These are phyloP conservation scores for Wickerhamiella lipophila DNA, from an alignment of 805 yeast species.

Conservation along the genomic window DNA sequence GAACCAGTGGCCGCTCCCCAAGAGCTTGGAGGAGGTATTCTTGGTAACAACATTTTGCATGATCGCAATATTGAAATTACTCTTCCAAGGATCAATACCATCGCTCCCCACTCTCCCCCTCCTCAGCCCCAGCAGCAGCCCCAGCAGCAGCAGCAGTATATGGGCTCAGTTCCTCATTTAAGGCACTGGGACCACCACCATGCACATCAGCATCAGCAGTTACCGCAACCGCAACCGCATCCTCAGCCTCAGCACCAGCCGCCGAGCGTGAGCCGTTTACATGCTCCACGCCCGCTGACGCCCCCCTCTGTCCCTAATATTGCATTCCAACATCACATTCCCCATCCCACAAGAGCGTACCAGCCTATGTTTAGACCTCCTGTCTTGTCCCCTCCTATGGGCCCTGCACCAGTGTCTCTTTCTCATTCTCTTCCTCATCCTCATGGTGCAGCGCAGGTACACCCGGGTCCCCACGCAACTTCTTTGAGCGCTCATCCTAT, in stretches of 20 bases:
- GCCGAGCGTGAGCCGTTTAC: neutral
- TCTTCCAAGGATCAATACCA: neutral
- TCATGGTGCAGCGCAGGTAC: too few relatives aligned
- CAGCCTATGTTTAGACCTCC: slow-evolving; percentile 2
- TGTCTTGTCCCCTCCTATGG: neutral
- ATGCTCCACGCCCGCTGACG: neutral
- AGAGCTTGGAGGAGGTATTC: neutral
- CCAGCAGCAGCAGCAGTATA: neutral
- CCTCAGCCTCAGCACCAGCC: neutral
- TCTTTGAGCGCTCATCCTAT: neutral
- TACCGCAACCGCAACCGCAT: too few relatives aligned
- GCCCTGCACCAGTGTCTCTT: neutral
- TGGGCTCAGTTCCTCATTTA: neutral
- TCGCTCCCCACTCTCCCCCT: neutral
- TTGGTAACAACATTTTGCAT: slow-evolving; percentile 2
- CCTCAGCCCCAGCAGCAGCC: too few relatives aligned
- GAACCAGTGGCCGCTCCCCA: neutral
- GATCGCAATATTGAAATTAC: slow-evolving; percentile 2
- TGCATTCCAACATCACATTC: neutral
- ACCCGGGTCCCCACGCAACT: neutral
- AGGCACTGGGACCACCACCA: neutral
- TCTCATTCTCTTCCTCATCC: neutral
- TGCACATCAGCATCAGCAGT: too few relatives aligned
- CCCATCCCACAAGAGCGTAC: neutral
- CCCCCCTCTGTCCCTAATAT: neutral